These are phyloP conservation scores for Trichoderma sp. DNA, from an alignment of 2,329 filamentous ascomycete genomes.

Conservation along the genomic window DNA sequence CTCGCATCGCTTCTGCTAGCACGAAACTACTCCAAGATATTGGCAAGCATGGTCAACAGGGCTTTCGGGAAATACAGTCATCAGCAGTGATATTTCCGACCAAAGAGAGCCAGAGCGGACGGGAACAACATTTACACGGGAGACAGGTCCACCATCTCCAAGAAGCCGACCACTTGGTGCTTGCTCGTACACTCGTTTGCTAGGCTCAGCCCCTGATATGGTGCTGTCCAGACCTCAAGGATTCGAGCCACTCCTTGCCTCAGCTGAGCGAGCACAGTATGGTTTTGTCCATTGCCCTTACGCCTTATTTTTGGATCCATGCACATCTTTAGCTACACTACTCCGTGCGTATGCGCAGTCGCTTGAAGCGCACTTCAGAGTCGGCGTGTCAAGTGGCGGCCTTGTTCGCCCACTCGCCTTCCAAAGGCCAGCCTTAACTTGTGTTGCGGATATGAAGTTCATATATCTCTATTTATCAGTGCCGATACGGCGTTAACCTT, in stretches of 20 bases:
- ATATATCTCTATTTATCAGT: background rate
- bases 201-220: conserved; percentile 4
- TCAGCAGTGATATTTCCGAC: background rate
- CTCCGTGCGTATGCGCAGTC: background rate
- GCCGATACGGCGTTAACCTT: background rate
- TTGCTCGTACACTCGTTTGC: background rate
- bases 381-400: background rate
- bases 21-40: background rate
- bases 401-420: background rate
- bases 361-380: background rate
- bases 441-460: background rate
- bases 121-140: background rate
- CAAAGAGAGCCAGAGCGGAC: background rate
- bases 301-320: background rate
- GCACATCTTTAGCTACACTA: background rate
- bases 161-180: background rate
- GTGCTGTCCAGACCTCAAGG: background rate
- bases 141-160: background rate
- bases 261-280: background rate
- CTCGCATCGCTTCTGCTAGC: background rate
- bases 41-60: background rate
- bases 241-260: background rate
- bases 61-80: background rate
- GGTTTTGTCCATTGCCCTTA: background rate
- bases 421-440: background rate